A percentile compares a stretch with the other conserved stretches of the same genome.
phyloP scores from a whole-genome alignment of 768 basidiomycete species.

The Gloeopeniophorella convolvens region DNA sequence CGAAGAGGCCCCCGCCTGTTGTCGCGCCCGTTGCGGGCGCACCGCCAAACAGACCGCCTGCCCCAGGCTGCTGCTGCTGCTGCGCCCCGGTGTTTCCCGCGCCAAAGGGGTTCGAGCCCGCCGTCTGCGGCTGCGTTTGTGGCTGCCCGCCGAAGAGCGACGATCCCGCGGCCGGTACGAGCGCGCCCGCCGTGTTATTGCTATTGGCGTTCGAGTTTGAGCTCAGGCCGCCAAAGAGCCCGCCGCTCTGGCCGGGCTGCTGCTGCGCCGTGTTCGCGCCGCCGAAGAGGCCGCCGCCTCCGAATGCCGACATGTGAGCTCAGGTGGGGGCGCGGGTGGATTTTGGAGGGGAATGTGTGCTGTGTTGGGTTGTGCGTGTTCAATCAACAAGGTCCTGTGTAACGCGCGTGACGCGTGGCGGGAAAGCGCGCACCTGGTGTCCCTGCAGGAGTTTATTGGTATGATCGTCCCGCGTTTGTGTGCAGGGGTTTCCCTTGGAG shows the following conservation, averaged over 20 bases:
- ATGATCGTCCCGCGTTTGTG: too few relatives aligned
- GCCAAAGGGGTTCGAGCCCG: conserved; percentile 4
- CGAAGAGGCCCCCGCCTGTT: conserved; percentile 12
- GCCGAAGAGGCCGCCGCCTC: conserved; percentile 19
- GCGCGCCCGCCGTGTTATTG: neutral
- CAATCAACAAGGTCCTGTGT: neutral
- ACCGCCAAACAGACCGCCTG: conserved; percentile 4
- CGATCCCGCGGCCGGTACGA: neutral
- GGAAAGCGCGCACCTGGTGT: too few relatives aligned
- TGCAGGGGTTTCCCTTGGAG: too few relatives aligned
- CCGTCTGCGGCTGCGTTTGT: neutral
- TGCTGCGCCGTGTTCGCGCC: conserved; percentile 16
- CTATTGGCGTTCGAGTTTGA: conserved; percentile 1
- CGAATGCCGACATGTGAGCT: conserved; percentile 15
- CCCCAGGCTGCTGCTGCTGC: neutral
- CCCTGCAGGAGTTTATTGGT: too few relatives aligned
- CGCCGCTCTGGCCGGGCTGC: conserved; percentile 22
- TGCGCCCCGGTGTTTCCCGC: conserved; percentile 5
- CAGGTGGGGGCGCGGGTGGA: neutral
- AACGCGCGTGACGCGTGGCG: too few relatives aligned
- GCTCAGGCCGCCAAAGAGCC: conserved; percentile 12
- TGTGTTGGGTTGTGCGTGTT: neutral
- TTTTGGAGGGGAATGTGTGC: neutral
- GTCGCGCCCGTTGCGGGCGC: neutral
- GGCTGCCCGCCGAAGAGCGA: conserved; percentile 13